Evolutionary conservation across 208 protist species (phyloP).

Genomic region (Phytomonas francai): DNA sequence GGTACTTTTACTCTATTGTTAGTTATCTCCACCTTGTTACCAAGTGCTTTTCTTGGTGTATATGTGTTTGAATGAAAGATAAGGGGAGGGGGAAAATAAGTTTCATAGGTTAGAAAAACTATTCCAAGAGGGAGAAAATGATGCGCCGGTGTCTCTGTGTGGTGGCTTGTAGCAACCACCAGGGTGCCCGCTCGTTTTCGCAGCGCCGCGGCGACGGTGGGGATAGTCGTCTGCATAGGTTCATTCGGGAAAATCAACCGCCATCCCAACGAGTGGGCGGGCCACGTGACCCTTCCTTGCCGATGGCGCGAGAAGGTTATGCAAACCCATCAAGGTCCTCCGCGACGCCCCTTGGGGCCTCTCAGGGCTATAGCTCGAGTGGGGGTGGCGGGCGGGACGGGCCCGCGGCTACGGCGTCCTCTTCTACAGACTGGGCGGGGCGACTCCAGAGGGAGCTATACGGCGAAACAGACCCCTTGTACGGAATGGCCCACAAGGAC

Average conservation of each 20-base stretch:
- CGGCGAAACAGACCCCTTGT: slow-evolving; percentile 54
- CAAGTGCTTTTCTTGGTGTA: not conserved
- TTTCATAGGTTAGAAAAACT: not conserved
- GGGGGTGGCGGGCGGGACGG: not conserved
- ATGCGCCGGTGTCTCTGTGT: slow-evolving; percentile 27
- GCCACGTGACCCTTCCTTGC: too few species aligned
- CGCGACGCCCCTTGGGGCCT: too few species aligned
- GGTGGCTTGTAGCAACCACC: not conserved
- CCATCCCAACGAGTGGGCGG: too few species aligned
- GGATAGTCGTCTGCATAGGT: slow-evolving; percentile 28
- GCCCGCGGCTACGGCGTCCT: not conserved
- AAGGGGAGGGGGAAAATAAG: not conserved
- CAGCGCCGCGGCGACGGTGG: slow-evolving; percentile 7
- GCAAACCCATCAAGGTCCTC: too few species aligned
- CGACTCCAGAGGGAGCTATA: slow-evolving; percentile 76
- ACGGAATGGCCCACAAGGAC: slow-evolving; percentile 76
- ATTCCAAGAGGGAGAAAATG: slow-evolving; percentile 11
- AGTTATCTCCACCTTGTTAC: not conserved
- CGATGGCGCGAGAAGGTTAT: too few species aligned
- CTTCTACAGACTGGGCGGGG: slow-evolving; percentile 40
- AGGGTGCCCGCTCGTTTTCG: not conserved
- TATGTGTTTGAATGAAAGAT: not conserved
- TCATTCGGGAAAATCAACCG: slow-evolving; percentile 29
- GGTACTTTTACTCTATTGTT: slow-evolving; percentile 3
- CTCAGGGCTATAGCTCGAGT: too few species aligned